Evolutionary conservation across 768 basidiomycete species (phyloP), one percentile per base, ranked within the genome.

Genomic region (Neoboletus brunneissimus): DNA sequence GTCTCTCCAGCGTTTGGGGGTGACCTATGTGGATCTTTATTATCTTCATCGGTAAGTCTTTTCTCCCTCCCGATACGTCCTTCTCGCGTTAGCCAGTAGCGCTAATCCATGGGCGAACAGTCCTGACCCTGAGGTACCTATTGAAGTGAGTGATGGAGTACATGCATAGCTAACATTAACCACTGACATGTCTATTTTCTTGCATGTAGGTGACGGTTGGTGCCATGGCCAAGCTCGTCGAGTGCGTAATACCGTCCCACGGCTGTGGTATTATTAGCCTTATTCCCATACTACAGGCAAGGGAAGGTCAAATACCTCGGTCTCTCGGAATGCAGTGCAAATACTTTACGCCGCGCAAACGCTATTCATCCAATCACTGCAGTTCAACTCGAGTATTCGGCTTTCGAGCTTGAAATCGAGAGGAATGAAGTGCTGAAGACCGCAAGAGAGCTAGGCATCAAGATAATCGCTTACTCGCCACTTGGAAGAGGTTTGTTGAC

Each of bases 401-500:
- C 81, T 1, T 80, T 81, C 61, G 73, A 72, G 3, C 70, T 81
- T 8, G 76, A 78, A 37, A 76, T 81, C 48, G 80, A 82, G 61
- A 73, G 75, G 56, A 74, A 79, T 34, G 70, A 60, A 2, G 60
- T 83, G 1, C 64, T 81, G 40, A 67, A 74, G 27, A 76, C 79
- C 1, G 75, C 75, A 11, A 67, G 79, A 22, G 81, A 83, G 59
- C 68, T 83, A 6, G 80, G 80, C 15, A 73, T 81, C 37, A 71
- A 75, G 43, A 72, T 81, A 22, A 68, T 85, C 10, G 79, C 79
- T 1, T 84, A 82, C 55, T 75, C 77, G 2, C 83, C 82, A 2
- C 72, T 84, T 25, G 81, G 81, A 18, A 71, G 80, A 32, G 82
- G 81, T 2, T 54, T 83, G n/a, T 60, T 82, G 48, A 82, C 78